Conservation (phyloP, 78 protist genomes). For the Cyanophora paradoxa region DNA sequence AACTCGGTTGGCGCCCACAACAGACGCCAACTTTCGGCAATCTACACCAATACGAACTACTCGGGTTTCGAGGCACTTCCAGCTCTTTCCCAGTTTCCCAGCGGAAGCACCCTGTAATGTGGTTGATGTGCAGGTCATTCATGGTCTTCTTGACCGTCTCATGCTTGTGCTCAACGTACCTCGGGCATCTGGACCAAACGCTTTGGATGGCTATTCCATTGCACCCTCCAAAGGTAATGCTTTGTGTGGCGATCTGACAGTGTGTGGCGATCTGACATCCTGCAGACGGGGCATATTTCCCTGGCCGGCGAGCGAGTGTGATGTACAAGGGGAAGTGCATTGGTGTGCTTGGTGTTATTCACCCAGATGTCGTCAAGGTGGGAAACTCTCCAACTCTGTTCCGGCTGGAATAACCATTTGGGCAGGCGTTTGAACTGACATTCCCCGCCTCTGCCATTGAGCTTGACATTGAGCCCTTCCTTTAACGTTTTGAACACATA, state of each 20-base stretch:
- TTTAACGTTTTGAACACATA: no score
- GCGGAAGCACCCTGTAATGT: no score
- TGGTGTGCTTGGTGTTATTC: conserved; percentile 80
- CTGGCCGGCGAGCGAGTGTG: conserved; percentile 55
- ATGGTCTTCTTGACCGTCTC: conserved; percentile 73
- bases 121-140: no score
- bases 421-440: conserved; percentile 42
- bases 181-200: background rate
- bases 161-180: conserved; percentile 32
- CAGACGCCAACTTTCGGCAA: conserved; percentile 62
- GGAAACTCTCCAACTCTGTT: no score
- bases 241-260: background rate
- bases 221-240: no score
- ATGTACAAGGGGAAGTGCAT: conserved; percentile 42
- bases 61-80: conserved; percentile 67
- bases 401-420: no score
- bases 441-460: conserved; percentile 55
- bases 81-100: no score
- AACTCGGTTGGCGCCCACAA: conserved; percentile 82
- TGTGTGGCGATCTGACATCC: background rate
- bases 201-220: background rate
- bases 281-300: conserved; percentile 55
- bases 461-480: conserved; percentile 3
- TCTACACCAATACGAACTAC: conserved; percentile 19
- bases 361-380: conserved; percentile 69